phyloP scores from a whole-genome alignment of 306 rosid genomes.

The Clitoria ternatea region DNA sequence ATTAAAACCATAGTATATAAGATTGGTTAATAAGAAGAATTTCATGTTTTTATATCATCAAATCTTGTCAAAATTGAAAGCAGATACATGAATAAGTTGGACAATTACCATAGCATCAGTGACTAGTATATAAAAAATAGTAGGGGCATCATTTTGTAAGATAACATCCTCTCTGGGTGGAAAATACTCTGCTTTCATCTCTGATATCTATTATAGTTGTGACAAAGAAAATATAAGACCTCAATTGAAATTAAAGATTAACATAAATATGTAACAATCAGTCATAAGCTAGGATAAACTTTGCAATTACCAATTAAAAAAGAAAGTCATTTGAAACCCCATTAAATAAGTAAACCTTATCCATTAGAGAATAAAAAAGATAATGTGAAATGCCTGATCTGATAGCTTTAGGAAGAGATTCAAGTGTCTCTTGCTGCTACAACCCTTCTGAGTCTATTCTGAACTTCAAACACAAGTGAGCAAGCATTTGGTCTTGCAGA shows the following conservation, averaged over 20 bases:
- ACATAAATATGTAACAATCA: not conserved
- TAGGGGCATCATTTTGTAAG: conserved; percentile 94
- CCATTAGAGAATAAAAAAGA: conserved; percentile 75
- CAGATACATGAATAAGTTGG: not conserved
- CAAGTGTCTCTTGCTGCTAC: conserved; percentile 93
- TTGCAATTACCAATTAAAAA: conserved; percentile 74
- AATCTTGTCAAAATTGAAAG: not conserved
- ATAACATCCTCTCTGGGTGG: conserved; percentile 97
- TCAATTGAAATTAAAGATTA: not conserved
- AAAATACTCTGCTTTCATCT: conserved; percentile 97
- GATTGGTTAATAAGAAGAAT: not conserved
- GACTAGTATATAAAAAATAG: conserved; percentile 83
- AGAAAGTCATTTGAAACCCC: conserved; percentile 89
- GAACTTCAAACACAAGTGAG: conserved; percentile 85
- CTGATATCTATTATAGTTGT: conserved; percentile 58
- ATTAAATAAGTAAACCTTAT: conserved; percentile 70
- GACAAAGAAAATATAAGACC: conserved; percentile 5
- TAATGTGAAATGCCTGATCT: conserved; percentile 83
- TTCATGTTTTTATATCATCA: not conserved
- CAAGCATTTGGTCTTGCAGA: conserved; percentile 93
- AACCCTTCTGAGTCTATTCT: conserved; percentile 92
- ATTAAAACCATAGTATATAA: conserved; percentile 11
- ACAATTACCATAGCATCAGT: conserved; percentile 79
- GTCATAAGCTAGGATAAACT: not conserved
- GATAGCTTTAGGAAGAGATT: conserved; percentile 92